phyloP scores from a whole-genome alignment of 495 filamentous ascomycete species.

The Choiromyces venosus region DNA sequence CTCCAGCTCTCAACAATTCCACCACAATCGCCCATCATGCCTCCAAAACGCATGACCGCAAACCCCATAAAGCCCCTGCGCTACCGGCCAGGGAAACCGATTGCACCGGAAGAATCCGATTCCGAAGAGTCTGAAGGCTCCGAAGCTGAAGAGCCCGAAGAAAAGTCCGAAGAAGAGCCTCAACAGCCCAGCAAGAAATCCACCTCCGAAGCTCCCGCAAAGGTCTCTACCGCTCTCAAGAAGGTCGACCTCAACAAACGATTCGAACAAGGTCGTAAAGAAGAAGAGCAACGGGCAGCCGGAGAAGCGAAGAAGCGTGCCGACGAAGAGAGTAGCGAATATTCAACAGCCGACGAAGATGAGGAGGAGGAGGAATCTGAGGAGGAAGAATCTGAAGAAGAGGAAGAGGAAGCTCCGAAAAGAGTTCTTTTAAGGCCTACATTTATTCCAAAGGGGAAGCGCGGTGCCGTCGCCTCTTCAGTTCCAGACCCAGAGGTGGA shows the following conservation, averaged over 20 bases:
- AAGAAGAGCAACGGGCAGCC: slow-evolving; percentile 50
- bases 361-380: slow-evolving; percentile 45
- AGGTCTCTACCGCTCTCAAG: slow-evolving; percentile 56
- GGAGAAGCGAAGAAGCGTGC: slow-evolving; percentile 74
- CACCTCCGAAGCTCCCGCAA: slow-evolving; percentile 55
- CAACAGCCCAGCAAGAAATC: slow-evolving; percentile 43
- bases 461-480: slow-evolving; percentile 45
- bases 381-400: slow-evolving; percentile 54
- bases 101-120: slow-evolving; percentile 58
- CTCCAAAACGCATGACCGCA: slow-evolving; percentile 88
- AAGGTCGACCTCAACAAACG: slow-evolving; percentile 62
- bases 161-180: slow-evolving; percentile 39
- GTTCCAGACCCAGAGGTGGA: slow-evolving; percentile 25
- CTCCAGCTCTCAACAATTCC: background rate
- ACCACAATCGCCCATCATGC: slow-evolving; percentile 53
- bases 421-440: slow-evolving; percentile 76
- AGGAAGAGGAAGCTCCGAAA: slow-evolving; percentile 69
- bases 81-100: slow-evolving; percentile 78
- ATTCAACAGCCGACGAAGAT: slow-evolving; percentile 49
- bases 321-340: slow-evolving; percentile 45
- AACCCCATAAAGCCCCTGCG: slow-evolving; percentile 78
- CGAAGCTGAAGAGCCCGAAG: slow-evolving; percentile 55
- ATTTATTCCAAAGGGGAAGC: slow-evolving; percentile 80
- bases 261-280: slow-evolving; percentile 47
- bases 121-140: slow-evolving; percentile 59